A percentile compares a stretch with the other conserved stretches of the same genome.
These are phyloP conservation scores for Fusarium gaditjirri DNA, from an alignment of 2,329 filamentous ascomycete species.

Conservation along the genomic window DNA sequence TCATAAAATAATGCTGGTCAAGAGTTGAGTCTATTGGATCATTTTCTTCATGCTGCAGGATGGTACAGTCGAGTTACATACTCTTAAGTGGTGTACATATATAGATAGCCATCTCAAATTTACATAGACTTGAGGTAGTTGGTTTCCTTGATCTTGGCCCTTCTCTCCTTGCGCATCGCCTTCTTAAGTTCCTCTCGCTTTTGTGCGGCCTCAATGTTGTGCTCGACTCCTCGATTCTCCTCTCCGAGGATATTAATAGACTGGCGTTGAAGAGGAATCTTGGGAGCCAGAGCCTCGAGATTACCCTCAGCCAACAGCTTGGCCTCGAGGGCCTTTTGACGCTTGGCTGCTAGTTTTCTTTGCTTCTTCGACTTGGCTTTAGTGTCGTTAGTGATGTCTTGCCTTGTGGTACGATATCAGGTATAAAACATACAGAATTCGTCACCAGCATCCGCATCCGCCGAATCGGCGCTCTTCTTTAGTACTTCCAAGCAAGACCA, in stretches of 20 bases:
- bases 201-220: slow-evolving; percentile 59
- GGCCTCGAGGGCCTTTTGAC: slow-evolving; percentile 66
- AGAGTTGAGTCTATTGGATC: slow-evolving; percentile 1
- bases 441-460: slow-evolving; percentile 71
- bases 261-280: slow-evolving; percentile 82
- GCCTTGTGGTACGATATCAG: background rate
- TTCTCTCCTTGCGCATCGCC: slow-evolving; percentile 79
- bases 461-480: slow-evolving; percentile 62
- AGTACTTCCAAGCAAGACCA: slow-evolving; percentile 76
- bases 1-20: background rate
- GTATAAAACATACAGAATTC: slow-evolving; percentile 75
- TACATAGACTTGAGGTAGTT: slow-evolving; percentile 89
- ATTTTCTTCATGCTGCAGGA: slow-evolving; percentile 29
- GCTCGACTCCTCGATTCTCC: slow-evolving; percentile 54
- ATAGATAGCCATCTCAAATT: slow-evolving; percentile 34
- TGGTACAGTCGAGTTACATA: slow-evolving; percentile 43
- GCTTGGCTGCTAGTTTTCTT: slow-evolving; percentile 75
- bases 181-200: slow-evolving; percentile 72
- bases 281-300: slow-evolving; percentile 70
- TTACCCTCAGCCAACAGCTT: slow-evolving; percentile 72
- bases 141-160: slow-evolving; percentile 81
- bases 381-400: slow-evolving; percentile 24
- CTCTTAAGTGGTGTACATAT: slow-evolving; percentile 44
- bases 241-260: slow-evolving; percentile 75
- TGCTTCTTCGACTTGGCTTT: slow-evolving; percentile 87